Percentiles rank a stretch among this genome's conserved stretches.
Conservation (phyloP, 371 early-diverging fungal genomes). For the Sanchytrium tribonematis region DNA sequence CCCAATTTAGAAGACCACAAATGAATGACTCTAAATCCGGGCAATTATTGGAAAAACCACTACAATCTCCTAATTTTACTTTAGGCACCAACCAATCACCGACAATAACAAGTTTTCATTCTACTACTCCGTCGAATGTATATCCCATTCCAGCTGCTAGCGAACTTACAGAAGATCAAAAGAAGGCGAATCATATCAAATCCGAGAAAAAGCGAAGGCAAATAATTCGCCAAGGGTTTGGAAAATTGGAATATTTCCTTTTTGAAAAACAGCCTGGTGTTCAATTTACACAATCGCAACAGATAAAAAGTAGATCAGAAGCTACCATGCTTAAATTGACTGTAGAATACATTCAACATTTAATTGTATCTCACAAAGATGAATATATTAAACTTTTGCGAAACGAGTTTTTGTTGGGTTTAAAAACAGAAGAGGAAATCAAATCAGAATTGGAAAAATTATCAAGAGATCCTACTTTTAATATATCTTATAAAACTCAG, state of each 20-base stretch:
- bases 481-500: background rate
- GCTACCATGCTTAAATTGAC: slow-evolving; percentile 1
- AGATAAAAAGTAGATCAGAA: background rate
- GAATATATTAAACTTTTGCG: background rate
- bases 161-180: background rate
- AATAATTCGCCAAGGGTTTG: background rate
- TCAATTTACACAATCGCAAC: background rate
- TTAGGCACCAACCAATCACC: background rate
- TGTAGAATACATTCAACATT: background rate
- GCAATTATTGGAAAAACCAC: too few relatives aligned
- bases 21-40: background rate
- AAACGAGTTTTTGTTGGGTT: background rate
- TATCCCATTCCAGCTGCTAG: too few relatives aligned
- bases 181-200: background rate
- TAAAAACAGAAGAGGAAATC: background rate
- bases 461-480: background rate
- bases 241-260: background rate
- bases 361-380: background rate
- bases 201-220: background rate
- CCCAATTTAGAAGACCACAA: background rate
- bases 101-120: too few relatives aligned
- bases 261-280: background rate
- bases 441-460: background rate
- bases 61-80: background rate
- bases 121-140: too few relatives aligned